Conservation (phyloP, 305 asterid genomes). For the Rubia occidens region DNA sequence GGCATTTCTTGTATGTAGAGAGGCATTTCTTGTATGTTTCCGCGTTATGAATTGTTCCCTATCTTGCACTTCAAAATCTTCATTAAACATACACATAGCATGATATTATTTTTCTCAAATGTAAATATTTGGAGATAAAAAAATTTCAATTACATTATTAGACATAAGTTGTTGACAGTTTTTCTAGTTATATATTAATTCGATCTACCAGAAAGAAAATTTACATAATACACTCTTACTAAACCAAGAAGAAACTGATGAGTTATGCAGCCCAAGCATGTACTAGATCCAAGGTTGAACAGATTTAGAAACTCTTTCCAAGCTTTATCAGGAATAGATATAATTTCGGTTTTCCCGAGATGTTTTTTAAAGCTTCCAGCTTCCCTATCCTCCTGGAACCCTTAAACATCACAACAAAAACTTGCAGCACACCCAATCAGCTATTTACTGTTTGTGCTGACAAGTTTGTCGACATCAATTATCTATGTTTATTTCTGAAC, state of each 20-base stretch:
- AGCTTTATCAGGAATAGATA: background rate
- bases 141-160: background rate
- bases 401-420: background rate
- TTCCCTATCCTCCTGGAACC: background rate
- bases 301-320: slow-evolving; percentile 1
- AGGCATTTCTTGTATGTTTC: slow-evolving; percentile 35
- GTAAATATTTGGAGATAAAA: background rate
- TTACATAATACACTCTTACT: too few relatives aligned
- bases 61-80: slow-evolving; percentile 53
- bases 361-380: background rate
- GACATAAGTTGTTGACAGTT: background rate
- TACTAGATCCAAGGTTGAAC: background rate
- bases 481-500: background rate
- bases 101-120: slow-evolving; percentile 5
- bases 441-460: background rate
- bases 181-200: background rate
- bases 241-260: background rate
- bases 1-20: slow-evolving; percentile 36
- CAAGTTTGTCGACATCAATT: background rate
- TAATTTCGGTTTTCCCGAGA: background rate
- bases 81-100: slow-evolving; percentile 40
- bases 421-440: background rate
- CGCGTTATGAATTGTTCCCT: slow-evolving; percentile 46
- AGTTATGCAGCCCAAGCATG: background rate
- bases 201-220: background rate